phyloP scores from a whole-genome alignment of 2,329 filamentous ascomycete species.

The Coniochaeta sp. region DNA sequence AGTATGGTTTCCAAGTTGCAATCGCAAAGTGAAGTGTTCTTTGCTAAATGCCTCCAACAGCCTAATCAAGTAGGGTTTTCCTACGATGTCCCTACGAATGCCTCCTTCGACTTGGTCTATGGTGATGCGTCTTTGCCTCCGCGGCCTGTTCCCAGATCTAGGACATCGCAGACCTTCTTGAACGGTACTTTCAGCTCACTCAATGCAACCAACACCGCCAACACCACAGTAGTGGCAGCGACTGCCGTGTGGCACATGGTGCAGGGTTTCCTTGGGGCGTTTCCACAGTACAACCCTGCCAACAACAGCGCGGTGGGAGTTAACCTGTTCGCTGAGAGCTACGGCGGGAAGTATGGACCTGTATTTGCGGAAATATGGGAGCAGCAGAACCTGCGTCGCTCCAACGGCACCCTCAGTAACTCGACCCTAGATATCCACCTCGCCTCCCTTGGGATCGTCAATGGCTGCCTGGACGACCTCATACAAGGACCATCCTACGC shows the following conservation, averaged over 20 bases:
- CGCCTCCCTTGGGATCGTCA: conserved; percentile 59
- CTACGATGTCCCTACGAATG: conserved; percentile 56
- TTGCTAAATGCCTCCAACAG: conserved; percentile 30
- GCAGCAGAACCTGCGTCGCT: conserved; percentile 51
- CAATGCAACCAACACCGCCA: conserved; percentile 38
- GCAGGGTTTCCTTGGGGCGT: conserved; percentile 50
- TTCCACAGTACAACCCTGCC: conserved; percentile 50
- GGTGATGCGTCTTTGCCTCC: conserved; percentile 27
- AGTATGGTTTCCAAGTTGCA: conserved; percentile 21
- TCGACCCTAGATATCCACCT: conserved; percentile 51
- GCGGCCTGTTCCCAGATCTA: conserved; percentile 13
- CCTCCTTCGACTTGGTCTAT: conserved; percentile 43
- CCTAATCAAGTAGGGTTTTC: conserved; percentile 65
- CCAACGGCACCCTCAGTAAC: conserved; percentile 30
- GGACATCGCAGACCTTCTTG: conserved; percentile 26
- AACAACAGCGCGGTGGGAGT: conserved; percentile 43
- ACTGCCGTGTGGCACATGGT: conserved; percentile 58
- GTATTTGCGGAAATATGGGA: conserved; percentile 52
- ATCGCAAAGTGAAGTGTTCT: neutral
- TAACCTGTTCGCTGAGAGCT: conserved; percentile 62
- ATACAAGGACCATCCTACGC: conserved; percentile 52
- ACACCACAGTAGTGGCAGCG: conserved; percentile 50
- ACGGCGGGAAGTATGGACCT: conserved; percentile 64
- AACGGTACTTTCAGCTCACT: conserved; percentile 61
- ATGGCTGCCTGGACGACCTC: conserved; percentile 61